Base-by-base conservation (phyloP, 129 eudicot species). In the Centella asiatica region DNA sequence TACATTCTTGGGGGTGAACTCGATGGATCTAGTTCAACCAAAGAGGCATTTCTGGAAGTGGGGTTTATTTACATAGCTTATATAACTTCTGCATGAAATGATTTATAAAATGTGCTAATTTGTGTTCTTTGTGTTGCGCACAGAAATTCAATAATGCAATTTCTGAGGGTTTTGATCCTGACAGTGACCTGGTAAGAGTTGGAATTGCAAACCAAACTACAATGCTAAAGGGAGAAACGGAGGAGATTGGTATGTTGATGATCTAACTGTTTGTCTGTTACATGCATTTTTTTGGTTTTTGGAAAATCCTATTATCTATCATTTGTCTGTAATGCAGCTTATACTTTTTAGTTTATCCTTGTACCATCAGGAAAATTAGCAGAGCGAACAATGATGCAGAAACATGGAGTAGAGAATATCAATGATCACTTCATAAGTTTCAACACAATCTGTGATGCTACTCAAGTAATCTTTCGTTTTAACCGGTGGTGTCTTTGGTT, bases 141-240 rank as follows among this genome's bases (percentile, higher is more conserved):
- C 81, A 90, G 97, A 90, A 90, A 84, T 90, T 90, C 65, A 87
- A 90, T 62, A 73, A 1, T 84, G 95, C 95, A 15, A 72, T 81
- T 48, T 90, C 97, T 6, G 28, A 79, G 50, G 97, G 95, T 36
- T 87, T 90, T 45, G 95, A 90, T 84, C 95, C 95, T 19, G 97
- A 90, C 73, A 66, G 10, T 32, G 97, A 87, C 79, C 83, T 90
- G 60, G 65, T 44, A 28, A 90, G 81, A 77, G 70, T 82, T 67
- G 96, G 96, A 18, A 86, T 88, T 50, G 96, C 94, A 42, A 88
- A 88, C 76, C 97, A 89, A 74, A 89, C 95, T 42, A 89, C 97
- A 28, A 89, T 89, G 97, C 81, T 85, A 10, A 89, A 89, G 72
- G 97, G 97, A 70, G 97, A 89, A 74, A 89, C 97, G 7, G 97